Conservation (phyloP, 2,329 filamentous ascomycete genomes). For the Aspergillus japonicus region DNA sequence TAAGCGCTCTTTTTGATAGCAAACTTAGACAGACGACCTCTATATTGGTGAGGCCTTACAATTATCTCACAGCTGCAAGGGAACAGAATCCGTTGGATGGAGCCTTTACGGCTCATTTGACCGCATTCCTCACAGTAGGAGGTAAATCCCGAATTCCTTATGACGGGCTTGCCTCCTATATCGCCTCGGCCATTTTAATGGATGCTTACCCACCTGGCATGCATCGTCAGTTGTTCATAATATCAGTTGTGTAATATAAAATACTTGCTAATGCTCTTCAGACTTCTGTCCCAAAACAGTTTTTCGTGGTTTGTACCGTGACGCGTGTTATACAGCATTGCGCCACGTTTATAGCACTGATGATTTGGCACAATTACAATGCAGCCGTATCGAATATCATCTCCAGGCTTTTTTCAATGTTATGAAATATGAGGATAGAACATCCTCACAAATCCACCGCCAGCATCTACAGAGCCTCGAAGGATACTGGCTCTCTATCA, state of each 20-base stretch:
- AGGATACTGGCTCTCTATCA: neutral
- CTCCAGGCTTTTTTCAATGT: neutral
- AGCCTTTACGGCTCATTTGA: slow-evolving; percentile 1
- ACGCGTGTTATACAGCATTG: neutral
- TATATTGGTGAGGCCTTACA: neutral
- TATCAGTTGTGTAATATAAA: neutral
- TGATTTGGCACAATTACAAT: neutral
- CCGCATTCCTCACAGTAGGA: neutral
- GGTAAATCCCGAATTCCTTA: slow-evolving; percentile 1
- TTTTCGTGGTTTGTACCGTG: neutral
- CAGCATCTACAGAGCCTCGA: neutral
- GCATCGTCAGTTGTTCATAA: neutral
- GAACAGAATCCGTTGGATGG: neutral
- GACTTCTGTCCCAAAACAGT: neutral
- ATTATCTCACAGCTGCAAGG: neutral
- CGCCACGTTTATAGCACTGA: neutral
- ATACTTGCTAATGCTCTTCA: neutral
- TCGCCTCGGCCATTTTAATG: slow-evolving; percentile 4
- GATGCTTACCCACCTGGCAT: slow-evolving; percentile 3
- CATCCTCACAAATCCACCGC: neutral
- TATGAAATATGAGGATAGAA: neutral
- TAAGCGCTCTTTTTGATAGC: neutral
- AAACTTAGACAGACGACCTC: neutral
- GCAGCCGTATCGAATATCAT: neutral
- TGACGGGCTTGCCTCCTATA: neutral